Conservation (phyloP, 1,284 basidiomycete genomes). For the Exobasidium cylindrosporum region DNA sequence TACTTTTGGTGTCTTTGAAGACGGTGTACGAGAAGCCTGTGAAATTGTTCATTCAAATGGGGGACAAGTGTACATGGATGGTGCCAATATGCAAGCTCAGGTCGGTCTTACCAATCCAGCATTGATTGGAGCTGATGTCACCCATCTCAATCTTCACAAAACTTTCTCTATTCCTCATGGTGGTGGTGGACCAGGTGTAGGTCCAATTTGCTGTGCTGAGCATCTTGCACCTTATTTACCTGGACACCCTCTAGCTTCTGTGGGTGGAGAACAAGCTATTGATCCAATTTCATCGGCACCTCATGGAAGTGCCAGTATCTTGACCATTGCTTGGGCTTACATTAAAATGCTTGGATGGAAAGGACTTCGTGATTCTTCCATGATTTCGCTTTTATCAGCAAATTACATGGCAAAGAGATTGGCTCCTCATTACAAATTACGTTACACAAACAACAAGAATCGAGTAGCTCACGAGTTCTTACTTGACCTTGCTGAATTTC, state of each 20-base stretch:
- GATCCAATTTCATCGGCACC: constrained; percentile 86
- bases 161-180: constrained; percentile 94
- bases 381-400: constrained; percentile 83
- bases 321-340: constrained; percentile 90
- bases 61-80: constrained; percentile 94
- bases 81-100: constrained; percentile 92
- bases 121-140: constrained; percentile 92
- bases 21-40: constrained; percentile 86
- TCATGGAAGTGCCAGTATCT: constrained; percentile 89
- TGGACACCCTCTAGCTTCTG: constrained; percentile 74
- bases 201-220: constrained; percentile 88
- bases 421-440: constrained; percentile 77
- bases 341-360: constrained; percentile 82
- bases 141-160: constrained; percentile 96
- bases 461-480: constrained; percentile 92
- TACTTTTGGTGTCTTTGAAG: constrained; percentile 95
- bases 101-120: constrained; percentile 94
- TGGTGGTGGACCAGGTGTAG: constrained; percentile 92
- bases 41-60: constrained; percentile 89
- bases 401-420: constrained; percentile 95
- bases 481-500: constrained; percentile 91
- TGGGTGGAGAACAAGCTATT: constrained; percentile 72
- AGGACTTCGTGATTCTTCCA: constrained; percentile 80
- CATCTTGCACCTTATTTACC: constrained; percentile 94
- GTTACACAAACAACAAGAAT: constrained; percentile 84